phyloP scores from a whole-genome alignment of 306 rosid species.

The Cyclanthera cordifolia region DNA sequence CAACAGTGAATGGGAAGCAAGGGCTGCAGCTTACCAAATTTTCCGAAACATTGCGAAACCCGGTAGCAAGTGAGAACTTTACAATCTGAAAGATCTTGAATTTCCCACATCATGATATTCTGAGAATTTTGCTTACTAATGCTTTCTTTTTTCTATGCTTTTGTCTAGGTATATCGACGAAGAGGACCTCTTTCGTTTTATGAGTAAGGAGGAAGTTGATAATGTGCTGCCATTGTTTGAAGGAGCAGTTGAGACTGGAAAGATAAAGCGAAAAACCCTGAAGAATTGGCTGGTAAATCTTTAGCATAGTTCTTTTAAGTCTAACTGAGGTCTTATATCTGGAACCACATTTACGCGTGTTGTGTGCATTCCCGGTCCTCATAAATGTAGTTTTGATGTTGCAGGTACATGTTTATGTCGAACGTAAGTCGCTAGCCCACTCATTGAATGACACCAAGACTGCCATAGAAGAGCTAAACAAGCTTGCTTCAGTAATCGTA shows the following conservation, averaged over 20 bases:
- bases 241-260: slow-evolving; percentile 52
- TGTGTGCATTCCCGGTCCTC: not conserved
- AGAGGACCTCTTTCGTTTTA: slow-evolving; percentile 66
- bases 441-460: slow-evolving; percentile 74
- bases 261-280: slow-evolving; percentile 54
- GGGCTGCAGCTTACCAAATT: slow-evolving; percentile 53
- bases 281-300: slow-evolving; percentile 68
- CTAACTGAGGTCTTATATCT: not conserved
- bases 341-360: too few relatives aligned
- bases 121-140: slow-evolving; percentile 8
- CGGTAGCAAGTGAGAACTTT: slow-evolving; percentile 44
- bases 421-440: slow-evolving; percentile 59
- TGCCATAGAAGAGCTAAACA: slow-evolving; percentile 67
- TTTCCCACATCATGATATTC: not conserved
- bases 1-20: slow-evolving; percentile 77
- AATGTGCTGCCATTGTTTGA: slow-evolving; percentile 54
- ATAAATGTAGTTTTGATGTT: not conserved
- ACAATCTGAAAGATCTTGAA: not conserved
- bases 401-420: slow-evolving; percentile 72
- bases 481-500: slow-evolving; percentile 39
- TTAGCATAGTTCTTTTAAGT: not conserved
- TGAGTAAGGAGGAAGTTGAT: slow-evolving; percentile 59
- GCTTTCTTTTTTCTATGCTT: not conserved
- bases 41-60: slow-evolving; percentile 60
- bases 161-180: slow-evolving; percentile 50